Evolutionary conservation across 2,329 filamentous ascomycete species (phyloP).

Genomic region (Talaromyces sp.): DNA sequence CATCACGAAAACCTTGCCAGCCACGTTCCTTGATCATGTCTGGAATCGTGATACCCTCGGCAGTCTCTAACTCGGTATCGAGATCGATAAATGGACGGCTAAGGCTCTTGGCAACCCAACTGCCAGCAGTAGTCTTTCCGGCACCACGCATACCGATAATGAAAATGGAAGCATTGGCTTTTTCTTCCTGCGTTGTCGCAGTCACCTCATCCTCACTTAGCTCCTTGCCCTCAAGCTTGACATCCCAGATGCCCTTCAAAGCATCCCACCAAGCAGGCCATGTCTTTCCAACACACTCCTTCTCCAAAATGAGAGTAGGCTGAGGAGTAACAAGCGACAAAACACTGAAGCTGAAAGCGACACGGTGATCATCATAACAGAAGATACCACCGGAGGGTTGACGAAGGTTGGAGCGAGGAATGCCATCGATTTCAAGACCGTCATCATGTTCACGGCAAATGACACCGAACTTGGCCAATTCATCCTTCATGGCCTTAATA

Average conservation of each 20-base stretch:
- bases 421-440: slow-evolving; percentile 73
- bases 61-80: slow-evolving; percentile 80
- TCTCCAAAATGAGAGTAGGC: slow-evolving; percentile 78
- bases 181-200: slow-evolving; percentile 42
- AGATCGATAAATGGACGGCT: slow-evolving; percentile 81
- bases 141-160: slow-evolving; percentile 97
- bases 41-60: slow-evolving; percentile 75
- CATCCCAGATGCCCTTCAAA: slow-evolving; percentile 75
- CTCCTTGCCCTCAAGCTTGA: slow-evolving; percentile 75
- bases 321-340: slow-evolving; percentile 71
- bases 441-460: slow-evolving; percentile 85
- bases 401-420: slow-evolving; percentile 53
- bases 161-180: slow-evolving; percentile 70
- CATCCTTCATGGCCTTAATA: slow-evolving; percentile 91
- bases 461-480: slow-evolving; percentile 92
- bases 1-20: slow-evolving; percentile 85
- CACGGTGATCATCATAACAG: slow-evolving; percentile 96
- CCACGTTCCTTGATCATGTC: slow-evolving; percentile 78
- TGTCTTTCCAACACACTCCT: slow-evolving; percentile 93
- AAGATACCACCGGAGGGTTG: slow-evolving; percentile 70
- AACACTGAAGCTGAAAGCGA: slow-evolving; percentile 98
- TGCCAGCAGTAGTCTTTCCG: slow-evolving; percentile 91
- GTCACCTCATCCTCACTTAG: slow-evolving; percentile 42
- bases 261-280: slow-evolving; percentile 99
- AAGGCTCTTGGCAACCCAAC: slow-evolving; percentile 77